A percentile compares a stretch with the other conserved stretches of the same genome.
These are phyloP conservation scores for Botryosphaeria agaves DNA, from an alignment of 2,329 filamentous ascomycete species.

Conservation along the genomic window DNA sequence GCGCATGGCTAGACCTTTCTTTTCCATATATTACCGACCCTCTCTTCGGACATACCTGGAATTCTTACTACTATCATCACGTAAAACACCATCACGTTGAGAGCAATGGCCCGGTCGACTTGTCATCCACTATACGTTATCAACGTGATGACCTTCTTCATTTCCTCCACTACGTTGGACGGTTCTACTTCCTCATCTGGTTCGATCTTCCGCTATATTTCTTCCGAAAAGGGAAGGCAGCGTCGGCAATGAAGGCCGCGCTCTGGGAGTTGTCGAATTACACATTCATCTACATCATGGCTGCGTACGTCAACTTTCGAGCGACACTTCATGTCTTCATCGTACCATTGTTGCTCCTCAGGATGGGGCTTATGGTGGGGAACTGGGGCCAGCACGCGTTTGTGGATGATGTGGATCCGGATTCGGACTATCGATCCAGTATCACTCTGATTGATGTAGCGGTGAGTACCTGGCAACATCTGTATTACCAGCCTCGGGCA, in stretches of 20 bases:
- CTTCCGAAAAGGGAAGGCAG: conserved; percentile 38
- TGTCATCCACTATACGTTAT: conserved; percentile 60
- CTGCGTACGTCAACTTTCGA: conserved; percentile 28
- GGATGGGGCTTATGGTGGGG: conserved; percentile 59
- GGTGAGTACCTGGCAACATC: conserved; percentile 30
- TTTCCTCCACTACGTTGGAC: conserved; percentile 54
- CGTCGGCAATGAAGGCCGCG: conserved; percentile 35
- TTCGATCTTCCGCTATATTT: conserved; percentile 62
- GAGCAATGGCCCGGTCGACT: conserved; percentile 59
- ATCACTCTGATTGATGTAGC: conserved; percentile 66
- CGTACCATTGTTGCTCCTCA: conserved; percentile 47
- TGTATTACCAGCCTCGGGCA: conserved; percentile 3
- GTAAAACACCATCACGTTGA: conserved; percentile 78
- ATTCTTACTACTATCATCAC: conserved; percentile 72
- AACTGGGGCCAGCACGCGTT: conserved; percentile 79
- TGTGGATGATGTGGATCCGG: conserved; percentile 55
- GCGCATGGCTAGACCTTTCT: conserved; percentile 38
- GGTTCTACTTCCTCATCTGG: conserved; percentile 61
- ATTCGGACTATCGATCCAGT: conserved; percentile 63
- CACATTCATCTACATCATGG: conserved; percentile 32
- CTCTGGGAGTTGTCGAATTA: conserved; percentile 47
- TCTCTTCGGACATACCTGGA: conserved; percentile 70
- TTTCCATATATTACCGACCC: conserved; percentile 64
- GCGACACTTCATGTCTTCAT: conserved; percentile 49
- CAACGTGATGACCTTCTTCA: conserved; percentile 50